Conservation (phyloP, 306 rosid genomes). For the Dalbergia cochinchinensis region DNA sequence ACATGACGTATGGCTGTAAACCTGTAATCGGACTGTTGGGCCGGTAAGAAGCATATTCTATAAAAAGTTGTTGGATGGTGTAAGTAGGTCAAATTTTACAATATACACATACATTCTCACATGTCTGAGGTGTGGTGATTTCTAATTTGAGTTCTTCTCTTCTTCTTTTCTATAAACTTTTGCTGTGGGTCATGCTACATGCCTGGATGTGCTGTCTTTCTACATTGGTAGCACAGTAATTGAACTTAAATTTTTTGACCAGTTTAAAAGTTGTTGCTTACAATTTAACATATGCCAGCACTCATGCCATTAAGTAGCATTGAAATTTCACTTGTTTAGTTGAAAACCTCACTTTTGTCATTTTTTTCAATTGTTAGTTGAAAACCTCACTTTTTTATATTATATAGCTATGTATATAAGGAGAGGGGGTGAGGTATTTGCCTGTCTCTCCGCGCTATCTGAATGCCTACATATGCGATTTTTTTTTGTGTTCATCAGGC, state of each 20-base stretch:
- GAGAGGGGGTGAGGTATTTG: not conserved
- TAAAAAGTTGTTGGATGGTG: not conserved
- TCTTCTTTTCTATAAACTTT: not conserved
- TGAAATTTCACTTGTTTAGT: not conserved
- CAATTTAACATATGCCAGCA: constrained; percentile 1
- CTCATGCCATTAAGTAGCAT: not conserved
- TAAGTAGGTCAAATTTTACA: constrained; percentile 1
- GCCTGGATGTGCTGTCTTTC: not conserved
- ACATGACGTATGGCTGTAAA: not conserved
- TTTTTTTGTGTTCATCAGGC: constrained; percentile 47
- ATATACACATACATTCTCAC: not conserved
- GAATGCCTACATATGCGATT: constrained; percentile 26
- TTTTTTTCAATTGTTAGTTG: not conserved
- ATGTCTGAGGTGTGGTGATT: constrained; percentile 5
- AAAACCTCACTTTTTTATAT: not conserved
- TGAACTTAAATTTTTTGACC: constrained; percentile 3
- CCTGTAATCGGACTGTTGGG: not conserved
- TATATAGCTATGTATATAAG: not conserved
- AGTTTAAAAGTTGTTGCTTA: constrained; percentile 8
- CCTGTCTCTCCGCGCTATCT: not conserved
- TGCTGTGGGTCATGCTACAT: not conserved
- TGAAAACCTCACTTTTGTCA: constrained; percentile 1
- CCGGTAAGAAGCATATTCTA: not conserved
- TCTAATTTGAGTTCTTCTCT: not conserved
- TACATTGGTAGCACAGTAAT: not conserved